Conservation (phyloP, 306 rosid species). For the Morella rubra region DNA sequence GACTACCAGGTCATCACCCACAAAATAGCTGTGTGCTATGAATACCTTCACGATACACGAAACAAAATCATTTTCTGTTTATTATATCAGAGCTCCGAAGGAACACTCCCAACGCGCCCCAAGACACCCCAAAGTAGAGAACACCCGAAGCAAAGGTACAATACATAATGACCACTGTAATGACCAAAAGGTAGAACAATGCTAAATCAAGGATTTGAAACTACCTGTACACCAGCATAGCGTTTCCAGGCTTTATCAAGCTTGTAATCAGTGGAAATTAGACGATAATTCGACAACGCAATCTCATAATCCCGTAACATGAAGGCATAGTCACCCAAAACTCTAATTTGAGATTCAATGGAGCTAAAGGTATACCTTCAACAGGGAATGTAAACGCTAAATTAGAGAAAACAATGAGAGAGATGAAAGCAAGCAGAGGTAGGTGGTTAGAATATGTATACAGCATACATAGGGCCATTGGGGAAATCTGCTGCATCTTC, state of each 20-base stretch:
- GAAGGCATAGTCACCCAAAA: constrained; percentile 98
- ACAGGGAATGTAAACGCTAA: constrained; percentile 35
- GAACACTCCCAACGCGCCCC: background rate
- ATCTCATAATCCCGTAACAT: constrained; percentile 97
- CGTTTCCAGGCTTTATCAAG: constrained; percentile 99
- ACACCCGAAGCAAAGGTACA: background rate
- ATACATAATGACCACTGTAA: background rate
- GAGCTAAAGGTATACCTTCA: constrained; percentile 89
- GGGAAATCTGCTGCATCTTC: constrained; percentile 76
- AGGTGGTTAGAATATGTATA: constrained; percentile 23
- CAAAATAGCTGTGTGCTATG: too few relatives aligned
- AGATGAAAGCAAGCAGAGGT: constrained; percentile 19
- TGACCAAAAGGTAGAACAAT: background rate
- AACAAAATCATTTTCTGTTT: too few relatives aligned
- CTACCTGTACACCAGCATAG: constrained; percentile 97
- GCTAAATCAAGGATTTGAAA: constrained; percentile 16
- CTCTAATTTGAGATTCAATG: constrained; percentile 92
- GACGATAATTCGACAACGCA: constrained; percentile 92
- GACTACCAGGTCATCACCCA: too few relatives aligned
- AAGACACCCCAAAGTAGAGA: background rate
- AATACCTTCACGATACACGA: too few relatives aligned
- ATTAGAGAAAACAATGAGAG: constrained; percentile 34
- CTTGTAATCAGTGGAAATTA: constrained; percentile 96
- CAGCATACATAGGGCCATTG: constrained; percentile 70
- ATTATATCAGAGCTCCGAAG: background rate